Evolutionary conservation across 345 rosid species (phyloP).

Genomic region (Ceriops decandra): DNA sequence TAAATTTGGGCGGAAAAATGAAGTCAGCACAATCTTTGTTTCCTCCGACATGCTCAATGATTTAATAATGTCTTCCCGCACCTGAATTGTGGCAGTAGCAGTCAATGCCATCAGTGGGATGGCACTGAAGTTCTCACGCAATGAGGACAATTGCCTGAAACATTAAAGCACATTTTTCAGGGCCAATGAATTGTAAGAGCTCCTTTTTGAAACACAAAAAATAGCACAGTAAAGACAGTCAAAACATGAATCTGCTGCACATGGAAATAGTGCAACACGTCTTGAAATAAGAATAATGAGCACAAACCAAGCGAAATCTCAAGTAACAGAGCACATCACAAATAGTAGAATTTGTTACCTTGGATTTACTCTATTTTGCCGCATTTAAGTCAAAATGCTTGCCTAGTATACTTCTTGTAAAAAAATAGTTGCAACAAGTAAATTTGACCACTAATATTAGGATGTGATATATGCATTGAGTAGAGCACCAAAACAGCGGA

Average conservation of each 20-base stretch:
- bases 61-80: slow-evolving; percentile 65
- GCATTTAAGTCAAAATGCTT: neutral
- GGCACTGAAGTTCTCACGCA: slow-evolving; percentile 66
- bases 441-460: too few species aligned
- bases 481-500: neutral
- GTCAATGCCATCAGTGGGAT: slow-evolving; percentile 91
- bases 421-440: too few species aligned
- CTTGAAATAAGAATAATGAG: too few species aligned
- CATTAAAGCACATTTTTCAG: slow-evolving; percentile 7
- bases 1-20: slow-evolving; percentile 77
- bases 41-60: slow-evolving; percentile 65
- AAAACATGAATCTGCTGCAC: neutral
- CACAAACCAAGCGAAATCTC: neutral
- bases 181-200: too few species aligned
- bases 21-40: slow-evolving; percentile 70
- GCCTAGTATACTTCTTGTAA: too few species aligned
- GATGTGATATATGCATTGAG: too few species aligned
- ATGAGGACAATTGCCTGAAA: slow-evolving; percentile 61
- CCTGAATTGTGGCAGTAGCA: slow-evolving; percentile 79
- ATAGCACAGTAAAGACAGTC: neutral
- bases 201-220: too few species aligned
- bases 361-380: neutral
- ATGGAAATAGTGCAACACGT: too few species aligned
- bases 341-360: neutral
- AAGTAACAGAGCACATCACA: neutral